Conservation (phyloP, 257 asterid species). For the Pogostemon cablin region DNA sequence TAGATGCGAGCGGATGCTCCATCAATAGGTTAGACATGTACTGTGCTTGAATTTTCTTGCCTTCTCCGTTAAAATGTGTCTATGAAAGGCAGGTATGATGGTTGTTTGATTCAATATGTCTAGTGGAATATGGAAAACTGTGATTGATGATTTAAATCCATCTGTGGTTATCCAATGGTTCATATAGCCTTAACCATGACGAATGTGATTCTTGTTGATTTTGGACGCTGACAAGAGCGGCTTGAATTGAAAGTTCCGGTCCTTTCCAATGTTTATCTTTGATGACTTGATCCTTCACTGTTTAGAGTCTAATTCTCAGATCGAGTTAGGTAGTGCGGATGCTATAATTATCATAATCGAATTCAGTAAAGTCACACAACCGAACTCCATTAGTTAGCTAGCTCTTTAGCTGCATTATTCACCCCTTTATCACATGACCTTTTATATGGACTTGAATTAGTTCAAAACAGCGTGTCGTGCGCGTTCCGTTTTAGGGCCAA, state of each 20-base stretch:
- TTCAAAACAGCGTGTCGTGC: background rate
- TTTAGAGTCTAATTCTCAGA: background rate
- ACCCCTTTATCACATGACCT: background rate
- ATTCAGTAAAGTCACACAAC: background rate
- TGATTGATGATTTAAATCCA: too few species aligned
- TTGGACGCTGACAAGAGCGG: background rate
- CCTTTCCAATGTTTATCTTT: background rate
- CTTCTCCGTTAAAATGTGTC: too few species aligned
- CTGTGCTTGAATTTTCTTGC: too few species aligned
- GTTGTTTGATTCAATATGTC: background rate
- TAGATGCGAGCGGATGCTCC: too few species aligned
- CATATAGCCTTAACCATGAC: too few species aligned
- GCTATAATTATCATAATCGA: too few species aligned
- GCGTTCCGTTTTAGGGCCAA: background rate
- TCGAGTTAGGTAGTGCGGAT: background rate
- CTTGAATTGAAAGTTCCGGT: background rate
- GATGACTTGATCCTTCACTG: background rate
- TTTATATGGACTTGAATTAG: background rate
- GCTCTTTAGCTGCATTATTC: background rate
- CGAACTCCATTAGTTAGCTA: background rate
- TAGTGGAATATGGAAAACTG: too few species aligned
- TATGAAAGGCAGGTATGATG: background rate
- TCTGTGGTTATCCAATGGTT: too few species aligned
- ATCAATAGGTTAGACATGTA: too few species aligned
- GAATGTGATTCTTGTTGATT: background rate